A percentile compares a stretch with the other conserved stretches of the same genome.
These are phyloP conservation scores for Lumnitzera racemosa DNA, from an alignment of 345 rosid species.

Conservation along the genomic window DNA sequence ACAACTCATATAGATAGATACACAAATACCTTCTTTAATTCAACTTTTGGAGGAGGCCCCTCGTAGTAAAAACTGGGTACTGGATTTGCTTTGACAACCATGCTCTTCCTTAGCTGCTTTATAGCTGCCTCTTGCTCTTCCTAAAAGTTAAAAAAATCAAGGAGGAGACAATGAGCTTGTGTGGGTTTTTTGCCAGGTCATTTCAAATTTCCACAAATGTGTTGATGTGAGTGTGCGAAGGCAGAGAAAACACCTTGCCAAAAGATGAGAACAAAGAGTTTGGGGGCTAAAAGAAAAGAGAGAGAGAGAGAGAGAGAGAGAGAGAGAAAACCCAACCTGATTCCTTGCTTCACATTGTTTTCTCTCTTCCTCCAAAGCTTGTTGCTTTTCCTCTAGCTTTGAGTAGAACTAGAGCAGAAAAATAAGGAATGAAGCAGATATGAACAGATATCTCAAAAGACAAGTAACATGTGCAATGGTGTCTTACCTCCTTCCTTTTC, in stretches of 20 bases:
- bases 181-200: too few species aligned
- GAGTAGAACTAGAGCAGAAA: conserved; percentile 53
- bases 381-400: conserved; percentile 78
- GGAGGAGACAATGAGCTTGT: not conserved
- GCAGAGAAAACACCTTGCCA: not conserved
- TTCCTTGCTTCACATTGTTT: conserved; percentile 65
- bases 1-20: not conserved
- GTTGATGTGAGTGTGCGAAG: not conserved
- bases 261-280: not conserved
- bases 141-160: conserved; percentile 27
- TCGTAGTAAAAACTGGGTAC: conserved; percentile 93
- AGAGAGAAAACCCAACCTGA: conserved; percentile 35
- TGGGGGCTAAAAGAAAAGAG: not conserved
- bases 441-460: conserved; percentile 11
- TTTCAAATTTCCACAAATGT: too few species aligned
- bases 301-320: too few species aligned
- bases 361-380: conserved; percentile 71
- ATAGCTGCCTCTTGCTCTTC: conserved; percentile 96
- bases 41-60: conserved; percentile 72
- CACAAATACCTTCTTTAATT: conserved; percentile 71
- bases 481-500: conserved; percentile 76
- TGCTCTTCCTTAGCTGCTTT: conserved; percentile 77
- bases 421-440: conserved; percentile 12
- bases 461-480: not conserved
- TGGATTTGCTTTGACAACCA: conserved; percentile 82